A percentile compares a stretch with the other conserved stretches of the same genome.
These are phyloP conservation scores for Colletotrichum lentis DNA, from an alignment of 2,329 filamentous ascomycete species.

Conservation along the genomic window DNA sequence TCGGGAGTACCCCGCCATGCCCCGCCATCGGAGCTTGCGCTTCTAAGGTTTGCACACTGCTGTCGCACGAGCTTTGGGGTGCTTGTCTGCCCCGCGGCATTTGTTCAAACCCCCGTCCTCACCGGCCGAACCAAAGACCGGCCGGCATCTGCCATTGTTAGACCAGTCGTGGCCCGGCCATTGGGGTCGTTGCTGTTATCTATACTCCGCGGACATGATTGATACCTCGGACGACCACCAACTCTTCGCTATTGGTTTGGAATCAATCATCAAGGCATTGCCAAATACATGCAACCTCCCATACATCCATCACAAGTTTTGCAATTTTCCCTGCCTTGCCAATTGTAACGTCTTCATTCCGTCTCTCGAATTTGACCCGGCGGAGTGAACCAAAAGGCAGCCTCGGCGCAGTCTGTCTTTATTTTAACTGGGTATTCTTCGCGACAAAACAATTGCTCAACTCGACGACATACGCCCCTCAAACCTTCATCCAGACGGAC, in stretches of 20 bases:
- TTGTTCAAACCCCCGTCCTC: neutral
- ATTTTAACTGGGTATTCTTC: neutral
- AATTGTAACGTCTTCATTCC: neutral
- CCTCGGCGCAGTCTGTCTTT: neutral
- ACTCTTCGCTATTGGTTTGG: neutral
- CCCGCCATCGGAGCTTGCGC: conserved; percentile 38
- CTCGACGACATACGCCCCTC: neutral
- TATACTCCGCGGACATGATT: too few relatives aligned
- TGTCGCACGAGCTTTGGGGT: neutral
- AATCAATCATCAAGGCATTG: neutral
- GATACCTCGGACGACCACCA: too few relatives aligned
- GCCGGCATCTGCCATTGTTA: conserved; percentile 18
- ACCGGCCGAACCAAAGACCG: conserved; percentile 14
- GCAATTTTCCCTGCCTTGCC: neutral
- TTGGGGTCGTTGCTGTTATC: neutral
- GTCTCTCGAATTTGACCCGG: neutral
- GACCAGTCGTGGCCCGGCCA: neutral
- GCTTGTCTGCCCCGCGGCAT: neutral
- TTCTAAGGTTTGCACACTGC: neutral
- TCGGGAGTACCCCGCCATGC: conserved; percentile 39
- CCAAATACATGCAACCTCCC: neutral
- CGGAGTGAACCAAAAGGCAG: too few relatives aligned
- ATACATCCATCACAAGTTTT: neutral
- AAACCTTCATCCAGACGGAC: neutral
- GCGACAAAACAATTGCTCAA: neutral